phyloP scores from a whole-genome alignment of 2,329 filamentous ascomycete genomes.

The Pseudogymnoascus sp. region DNA sequence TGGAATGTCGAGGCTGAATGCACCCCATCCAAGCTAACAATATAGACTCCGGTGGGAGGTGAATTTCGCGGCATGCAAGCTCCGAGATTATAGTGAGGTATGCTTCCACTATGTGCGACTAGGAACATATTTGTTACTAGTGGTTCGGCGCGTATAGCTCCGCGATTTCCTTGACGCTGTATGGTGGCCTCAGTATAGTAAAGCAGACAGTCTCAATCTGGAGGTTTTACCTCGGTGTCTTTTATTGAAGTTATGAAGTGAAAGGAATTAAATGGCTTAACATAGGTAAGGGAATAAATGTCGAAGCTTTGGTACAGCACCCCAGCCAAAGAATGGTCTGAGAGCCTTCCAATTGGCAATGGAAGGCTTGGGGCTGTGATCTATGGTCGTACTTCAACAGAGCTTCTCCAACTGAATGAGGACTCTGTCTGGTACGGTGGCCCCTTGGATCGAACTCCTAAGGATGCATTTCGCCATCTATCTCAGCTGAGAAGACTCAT shows the following conservation, averaged over 20 bases:
- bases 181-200: not conserved
- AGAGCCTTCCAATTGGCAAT: slow-evolving; percentile 40
- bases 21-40: not conserved
- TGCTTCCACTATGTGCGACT: not conserved
- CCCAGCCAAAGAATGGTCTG: slow-evolving; percentile 27
- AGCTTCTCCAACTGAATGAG: slow-evolving; percentile 39
- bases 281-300: not conserved
- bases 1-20: not conserved
- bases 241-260: not conserved
- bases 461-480: slow-evolving; percentile 30
- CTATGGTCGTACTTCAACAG: slow-evolving; percentile 35
- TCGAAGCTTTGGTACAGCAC: slow-evolving; percentile 22
- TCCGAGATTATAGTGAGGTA: not conserved
- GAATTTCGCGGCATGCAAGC: not conserved
- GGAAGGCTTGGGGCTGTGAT: slow-evolving; percentile 37
- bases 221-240: not conserved
- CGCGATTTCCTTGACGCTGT: not conserved
- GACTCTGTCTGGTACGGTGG: slow-evolving; percentile 41
- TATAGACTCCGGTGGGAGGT: not conserved
- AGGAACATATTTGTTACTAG: not conserved
- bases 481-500: slow-evolving; percentile 33
- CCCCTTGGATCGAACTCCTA: slow-evolving; percentile 34
- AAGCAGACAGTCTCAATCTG: not conserved
- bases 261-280: not conserved
- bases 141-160: not conserved